These are phyloP conservation scores for Claviceps citrina DNA, from an alignment of 2,329 filamentous ascomycete genomes.

Conservation along the genomic window DNA sequence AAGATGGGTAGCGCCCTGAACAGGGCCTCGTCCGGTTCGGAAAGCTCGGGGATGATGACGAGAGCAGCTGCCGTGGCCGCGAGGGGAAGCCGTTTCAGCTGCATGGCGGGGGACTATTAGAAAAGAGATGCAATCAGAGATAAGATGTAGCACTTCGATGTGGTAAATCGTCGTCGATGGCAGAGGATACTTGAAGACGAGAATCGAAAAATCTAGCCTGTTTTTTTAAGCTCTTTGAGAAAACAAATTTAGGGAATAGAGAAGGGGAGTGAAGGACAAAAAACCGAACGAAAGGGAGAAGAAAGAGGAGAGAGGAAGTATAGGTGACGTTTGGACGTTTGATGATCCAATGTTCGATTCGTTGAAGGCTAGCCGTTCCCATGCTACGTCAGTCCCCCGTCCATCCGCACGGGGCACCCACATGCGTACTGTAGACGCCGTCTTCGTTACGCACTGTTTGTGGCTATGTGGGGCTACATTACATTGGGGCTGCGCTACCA, in stretches of 20 bases:
- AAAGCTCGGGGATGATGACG: constrained; percentile 36
- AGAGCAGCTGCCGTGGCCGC: constrained; percentile 29
- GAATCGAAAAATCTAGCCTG: too few species aligned
- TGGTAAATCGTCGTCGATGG: too few species aligned
- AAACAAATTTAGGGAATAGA: too few species aligned
- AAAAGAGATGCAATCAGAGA: not conserved
- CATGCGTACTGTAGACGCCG: too few species aligned
- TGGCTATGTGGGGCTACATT: too few species aligned
- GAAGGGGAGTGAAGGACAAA: too few species aligned
- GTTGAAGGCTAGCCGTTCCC: constrained; percentile 1
- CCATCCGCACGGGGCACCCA: too few species aligned
- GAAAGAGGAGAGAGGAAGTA: not conserved
- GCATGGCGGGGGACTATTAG: constrained; percentile 12
- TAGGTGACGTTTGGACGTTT: not conserved
- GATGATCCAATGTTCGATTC: not conserved
- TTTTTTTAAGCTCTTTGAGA: too few species aligned
- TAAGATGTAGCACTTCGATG: not conserved
- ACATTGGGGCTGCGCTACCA: too few species aligned
- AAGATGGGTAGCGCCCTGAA: constrained; percentile 25
- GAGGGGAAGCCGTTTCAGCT: constrained; percentile 18
- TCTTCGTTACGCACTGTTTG: too few species aligned
- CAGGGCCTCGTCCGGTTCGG: constrained; percentile 26
- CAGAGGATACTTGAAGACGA: too few species aligned
- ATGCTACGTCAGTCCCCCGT: not conserved
- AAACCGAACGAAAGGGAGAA: not conserved